phyloP scores from a whole-genome alignment of 176 grass and related monocot species.

The Hordeum vulgare region MorexV3_pseudomolecules_assembly NC_058522.1:197129185-197129684 shows the following conservation, averaged over 20 bases:
- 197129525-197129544: not conserved
- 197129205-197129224: not conserved
- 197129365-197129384: constrained; percentile 51
- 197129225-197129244: not conserved
- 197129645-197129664: constrained; percentile 66
- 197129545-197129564: constrained; percentile 58
- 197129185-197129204: not conserved
- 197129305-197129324: constrained; percentile 49
- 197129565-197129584: constrained; percentile 57
- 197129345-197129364: constrained; percentile 49
- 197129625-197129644: constrained; percentile 79
- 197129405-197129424: not conserved
- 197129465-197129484: not conserved
- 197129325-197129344: constrained; percentile 83
- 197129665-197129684: constrained; percentile 90
- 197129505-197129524: not conserved
- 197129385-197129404: not conserved
- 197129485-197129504: not conserved
- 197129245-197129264: not conserved
- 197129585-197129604: constrained; percentile 58
- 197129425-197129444: not conserved
- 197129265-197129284: constrained; percentile 5
- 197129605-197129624: constrained; percentile 77
- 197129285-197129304: not conserved
- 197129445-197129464: not conserved